These are phyloP conservation scores for Hyaloscypha bicolor DNA, from an alignment of 495 filamentous ascomycete species.

Conservation along the genomic window DNA sequence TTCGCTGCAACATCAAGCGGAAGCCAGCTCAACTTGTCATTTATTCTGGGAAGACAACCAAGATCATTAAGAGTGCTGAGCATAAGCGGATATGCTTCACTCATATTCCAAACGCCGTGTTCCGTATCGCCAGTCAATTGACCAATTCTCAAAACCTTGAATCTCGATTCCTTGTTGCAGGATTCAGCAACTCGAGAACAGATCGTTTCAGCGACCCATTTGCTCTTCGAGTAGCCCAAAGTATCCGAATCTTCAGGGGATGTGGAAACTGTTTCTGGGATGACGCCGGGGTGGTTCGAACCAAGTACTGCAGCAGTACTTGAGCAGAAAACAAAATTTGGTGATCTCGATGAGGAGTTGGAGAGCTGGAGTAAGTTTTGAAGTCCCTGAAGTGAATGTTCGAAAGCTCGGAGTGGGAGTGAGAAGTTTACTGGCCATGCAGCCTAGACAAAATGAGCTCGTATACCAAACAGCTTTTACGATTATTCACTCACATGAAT, in stretches of 20 bases:
- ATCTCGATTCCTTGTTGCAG: conserved; percentile 27
- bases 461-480: conserved; percentile 30
- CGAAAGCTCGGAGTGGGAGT: conserved; percentile 54
- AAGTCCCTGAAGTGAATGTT: conserved; percentile 49
- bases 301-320: conserved; percentile 47
- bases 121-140: conserved; percentile 58
- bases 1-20: conserved; percentile 57
- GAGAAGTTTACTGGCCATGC: conserved; percentile 73
- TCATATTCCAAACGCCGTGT: conserved; percentile 62
- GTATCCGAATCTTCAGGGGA: conserved; percentile 51
- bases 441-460: conserved; percentile 36
- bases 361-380: conserved; percentile 51
- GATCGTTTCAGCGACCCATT: conserved; percentile 64
- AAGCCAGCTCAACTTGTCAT: conserved; percentile 54
- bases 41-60: conserved; percentile 53
- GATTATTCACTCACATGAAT: background rate
- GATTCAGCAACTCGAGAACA: conserved; percentile 36
- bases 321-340: conserved; percentile 61
- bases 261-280: conserved; percentile 51
- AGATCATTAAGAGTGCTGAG: conserved; percentile 48
- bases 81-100: conserved; percentile 66
- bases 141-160: conserved; percentile 55
- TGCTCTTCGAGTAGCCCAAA: conserved; percentile 63
- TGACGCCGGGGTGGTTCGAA: conserved; percentile 21
- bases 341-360: conserved; percentile 29